Percentiles rank a stretch among this genome's conserved stretches.
Conservation (phyloP, 2,329 filamentous ascomycete species). For the Diaporthe sp. region DNA sequence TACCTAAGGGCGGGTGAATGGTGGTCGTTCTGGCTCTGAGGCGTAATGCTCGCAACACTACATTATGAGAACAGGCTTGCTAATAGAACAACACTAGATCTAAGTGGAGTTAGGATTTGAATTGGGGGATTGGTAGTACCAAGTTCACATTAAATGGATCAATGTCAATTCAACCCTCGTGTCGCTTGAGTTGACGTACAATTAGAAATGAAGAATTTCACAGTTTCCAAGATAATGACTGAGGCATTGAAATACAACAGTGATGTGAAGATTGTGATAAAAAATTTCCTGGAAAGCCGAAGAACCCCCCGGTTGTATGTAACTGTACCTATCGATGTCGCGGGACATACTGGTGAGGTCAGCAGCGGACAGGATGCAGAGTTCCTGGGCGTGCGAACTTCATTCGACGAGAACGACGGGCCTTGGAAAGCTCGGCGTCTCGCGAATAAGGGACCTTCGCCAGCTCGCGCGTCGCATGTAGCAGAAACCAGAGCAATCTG, state of each 20-base stretch:
- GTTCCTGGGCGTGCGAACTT: background rate
- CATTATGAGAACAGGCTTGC: too few species aligned
- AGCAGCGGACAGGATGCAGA: background rate
- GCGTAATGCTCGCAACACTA: too few species aligned
- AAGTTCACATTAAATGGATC: background rate
- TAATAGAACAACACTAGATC: too few species aligned
- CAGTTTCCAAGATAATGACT: background rate
- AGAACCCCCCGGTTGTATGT: background rate
- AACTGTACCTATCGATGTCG: background rate
- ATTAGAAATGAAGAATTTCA: background rate
- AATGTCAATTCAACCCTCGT: background rate
- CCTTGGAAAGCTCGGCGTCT: background rate
- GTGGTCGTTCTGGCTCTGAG: too few species aligned
- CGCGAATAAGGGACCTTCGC: background rate
- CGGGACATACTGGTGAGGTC: too few species aligned
- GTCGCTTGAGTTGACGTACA: background rate
- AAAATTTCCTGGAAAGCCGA: background rate
- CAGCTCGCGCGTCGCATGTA: too few species aligned
- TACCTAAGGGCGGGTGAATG: too few species aligned
- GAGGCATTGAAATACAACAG: too few species aligned
- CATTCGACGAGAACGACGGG: background rate
- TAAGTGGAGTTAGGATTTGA: too few species aligned
- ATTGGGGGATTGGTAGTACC: background rate
- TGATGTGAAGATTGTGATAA: background rate
- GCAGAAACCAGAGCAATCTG: background rate